A percentile compares a stretch with the other conserved stretches of the same genome.
These are phyloP conservation scores for Phytophthora multivora DNA, from an alignment of 352 stramenopile species.

Conservation along the genomic window DNA sequence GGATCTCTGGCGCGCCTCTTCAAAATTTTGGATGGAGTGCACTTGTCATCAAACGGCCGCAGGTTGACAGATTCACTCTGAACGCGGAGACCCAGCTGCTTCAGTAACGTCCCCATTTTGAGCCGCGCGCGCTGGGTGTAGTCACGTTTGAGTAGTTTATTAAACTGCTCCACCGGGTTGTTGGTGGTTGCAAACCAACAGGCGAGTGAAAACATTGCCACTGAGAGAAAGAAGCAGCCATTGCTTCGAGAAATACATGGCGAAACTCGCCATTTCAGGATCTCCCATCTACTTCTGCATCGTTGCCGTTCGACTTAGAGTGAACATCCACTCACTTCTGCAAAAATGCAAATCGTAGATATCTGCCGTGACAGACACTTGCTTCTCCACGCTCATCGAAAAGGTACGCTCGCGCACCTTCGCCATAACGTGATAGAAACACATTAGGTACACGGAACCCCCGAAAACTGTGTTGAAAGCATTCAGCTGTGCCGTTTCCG, in stretches of 20 bases:
- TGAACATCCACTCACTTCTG: not conserved
- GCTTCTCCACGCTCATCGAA: not conserved
- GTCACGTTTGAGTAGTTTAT: not conserved
- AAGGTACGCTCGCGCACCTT: not conserved
- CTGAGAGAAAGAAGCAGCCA: not conserved
- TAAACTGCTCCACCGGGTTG: not conserved
- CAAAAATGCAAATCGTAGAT: not conserved
- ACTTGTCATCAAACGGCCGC: not conserved
- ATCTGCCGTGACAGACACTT: not conserved
- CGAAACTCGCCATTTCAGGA: not conserved
- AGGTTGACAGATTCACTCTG: not conserved
- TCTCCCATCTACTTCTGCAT: not conserved
- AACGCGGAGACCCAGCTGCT: not conserved
- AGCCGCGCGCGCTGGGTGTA: not conserved
- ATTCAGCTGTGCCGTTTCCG: too few species aligned
- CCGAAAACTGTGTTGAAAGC: too few species aligned
- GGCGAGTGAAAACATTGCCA: not conserved
- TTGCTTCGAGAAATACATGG: not conserved
- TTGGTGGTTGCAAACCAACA: not conserved
- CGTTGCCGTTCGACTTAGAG: not conserved
- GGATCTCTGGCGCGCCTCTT: not conserved
- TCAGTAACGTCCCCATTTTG: not conserved
- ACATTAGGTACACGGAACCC: not conserved
- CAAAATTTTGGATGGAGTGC: not conserved
- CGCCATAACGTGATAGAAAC: not conserved